Evolutionary conservation across 352 stramenopile species (phyloP).

Genomic region (Phytopythium helicoides): DNA sequence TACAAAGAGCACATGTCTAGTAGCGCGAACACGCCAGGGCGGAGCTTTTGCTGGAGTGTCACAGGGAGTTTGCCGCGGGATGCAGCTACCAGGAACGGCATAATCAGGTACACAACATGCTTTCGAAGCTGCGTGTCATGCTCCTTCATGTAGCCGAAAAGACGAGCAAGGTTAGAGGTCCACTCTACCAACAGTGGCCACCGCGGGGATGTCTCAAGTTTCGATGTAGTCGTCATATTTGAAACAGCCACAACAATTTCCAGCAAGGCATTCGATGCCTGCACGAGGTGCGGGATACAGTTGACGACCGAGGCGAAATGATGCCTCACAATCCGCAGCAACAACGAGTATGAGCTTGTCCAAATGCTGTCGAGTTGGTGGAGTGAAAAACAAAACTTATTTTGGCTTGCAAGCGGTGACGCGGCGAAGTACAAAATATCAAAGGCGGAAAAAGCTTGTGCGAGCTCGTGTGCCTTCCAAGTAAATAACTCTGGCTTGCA

Average conservation of each 20-base stretch:
- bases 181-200: conserved; percentile 41
- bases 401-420: conserved; percentile 16
- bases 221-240: not conserved
- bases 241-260: conserved; percentile 47
- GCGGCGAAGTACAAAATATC: conserved; percentile 43
- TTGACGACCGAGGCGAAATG: conserved; percentile 72
- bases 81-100: conserved; percentile 61
- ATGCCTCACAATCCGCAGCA: conserved; percentile 75
- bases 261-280: conserved; percentile 65
- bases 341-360: conserved; percentile 72
- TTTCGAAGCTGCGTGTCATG: conserved; percentile 78
- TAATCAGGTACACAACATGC: conserved; percentile 81
- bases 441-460: conserved; percentile 67
- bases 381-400: conserved; percentile 16
- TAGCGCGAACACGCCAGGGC: conserved; percentile 71
- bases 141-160: conserved; percentile 87
- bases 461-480: conserved; percentile 71
- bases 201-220: not conserved
- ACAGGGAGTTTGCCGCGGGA: conserved; percentile 58
- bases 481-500: conserved; percentile 79
- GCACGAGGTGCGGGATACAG: conserved; percentile 60
- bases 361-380: conserved; percentile 68
- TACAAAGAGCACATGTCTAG: conserved; percentile 82
- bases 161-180: conserved; percentile 80
- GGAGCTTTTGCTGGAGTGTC: conserved; percentile 62